Evolutionary conservation across 768 basidiomycete species (phyloP).

Genomic region (Auriscalpium microsporum): DNA sequence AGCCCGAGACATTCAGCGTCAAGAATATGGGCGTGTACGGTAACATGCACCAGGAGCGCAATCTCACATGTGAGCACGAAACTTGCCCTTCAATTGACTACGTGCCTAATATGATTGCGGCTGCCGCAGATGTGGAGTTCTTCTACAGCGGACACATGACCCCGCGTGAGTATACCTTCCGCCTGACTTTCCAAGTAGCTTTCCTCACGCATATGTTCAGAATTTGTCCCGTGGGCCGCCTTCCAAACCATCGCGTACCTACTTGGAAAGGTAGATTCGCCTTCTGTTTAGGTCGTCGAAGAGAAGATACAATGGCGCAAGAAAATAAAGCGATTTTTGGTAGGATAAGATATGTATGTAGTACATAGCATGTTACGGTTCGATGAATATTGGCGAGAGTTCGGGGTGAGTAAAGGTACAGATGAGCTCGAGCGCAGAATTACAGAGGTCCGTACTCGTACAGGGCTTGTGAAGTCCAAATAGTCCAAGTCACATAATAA

Average conservation of each 20-base stretch:
- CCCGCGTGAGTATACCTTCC: slow-evolving; percentile 31
- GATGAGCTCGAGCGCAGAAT: too few relatives aligned
- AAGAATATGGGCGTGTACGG: slow-evolving; percentile 26
- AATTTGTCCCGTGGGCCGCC: slow-evolving; percentile 20
- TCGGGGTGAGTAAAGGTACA: too few relatives aligned
- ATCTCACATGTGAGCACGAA: slow-evolving; percentile 22
- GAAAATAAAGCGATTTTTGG: too few relatives aligned
- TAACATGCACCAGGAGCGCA: slow-evolving; percentile 25
- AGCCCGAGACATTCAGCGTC: slow-evolving; percentile 23
- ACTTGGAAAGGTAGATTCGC: slow-evolving; percentile 1
- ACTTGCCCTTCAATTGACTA: not conserved
- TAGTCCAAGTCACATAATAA: too few relatives aligned
- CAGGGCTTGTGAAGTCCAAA: too few relatives aligned
- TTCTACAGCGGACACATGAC: slow-evolving; percentile 54
- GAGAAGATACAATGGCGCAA: too few relatives aligned
- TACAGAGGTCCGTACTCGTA: too few relatives aligned
- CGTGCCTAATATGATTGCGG: not conserved
- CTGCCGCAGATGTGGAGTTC: slow-evolving; percentile 42
- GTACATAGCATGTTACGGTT: too few relatives aligned
- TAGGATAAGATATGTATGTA: too few relatives aligned
- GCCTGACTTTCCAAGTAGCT: too few relatives aligned
- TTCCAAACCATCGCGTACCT: slow-evolving; percentile 9
- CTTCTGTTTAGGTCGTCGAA: not conserved
- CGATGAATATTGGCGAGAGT: too few relatives aligned
- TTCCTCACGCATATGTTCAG: slow-evolving; percentile 1